phyloP scores from a whole-genome alignment of 495 filamentous ascomycete genomes.

The Aspergillus saccharolyticus region DNA sequence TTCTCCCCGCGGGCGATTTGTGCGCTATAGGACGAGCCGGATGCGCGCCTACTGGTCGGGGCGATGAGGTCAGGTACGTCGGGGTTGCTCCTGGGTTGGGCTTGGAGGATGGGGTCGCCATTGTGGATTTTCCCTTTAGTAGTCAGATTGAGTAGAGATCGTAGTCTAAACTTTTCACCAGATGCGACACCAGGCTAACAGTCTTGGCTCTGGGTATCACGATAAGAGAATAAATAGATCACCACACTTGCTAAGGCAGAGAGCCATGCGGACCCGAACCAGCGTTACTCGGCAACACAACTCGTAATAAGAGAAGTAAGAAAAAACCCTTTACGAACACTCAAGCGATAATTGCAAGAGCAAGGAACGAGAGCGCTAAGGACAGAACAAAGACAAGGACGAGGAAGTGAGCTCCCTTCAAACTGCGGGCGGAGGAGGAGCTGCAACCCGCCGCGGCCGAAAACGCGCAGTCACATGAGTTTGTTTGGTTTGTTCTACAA shows the following conservation, averaged over 20 bases:
- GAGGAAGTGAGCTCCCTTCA: neutral
- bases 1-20: conserved; percentile 42
- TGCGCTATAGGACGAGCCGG: conserved; percentile 38
- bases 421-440: neutral
- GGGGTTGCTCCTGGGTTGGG: conserved; percentile 40
- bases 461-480: conserved; percentile 29
- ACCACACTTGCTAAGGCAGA: neutral
- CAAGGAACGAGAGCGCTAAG: neutral
- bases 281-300: neutral
- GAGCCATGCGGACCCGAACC: neutral
- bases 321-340: neutral
- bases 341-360: neutral
- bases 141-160: neutral
- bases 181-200: neutral
- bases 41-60: conserved; percentile 36
- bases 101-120: conserved; percentile 46
- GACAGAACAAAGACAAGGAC: neutral
- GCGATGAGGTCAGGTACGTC: conserved; percentile 43
- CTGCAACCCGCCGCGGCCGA: conserved; percentile 4
- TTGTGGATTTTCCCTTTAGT: conserved; percentile 9
- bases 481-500: conserved; percentile 26
- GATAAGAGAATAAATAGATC: neutral
- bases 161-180: neutral
- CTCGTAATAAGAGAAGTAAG: neutral
- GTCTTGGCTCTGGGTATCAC: conserved; percentile 6